These are phyloP conservation scores for Bocquillonia castaneifolia DNA, from an alignment of 441 rosid genomes.

Conservation along the genomic window DNA sequence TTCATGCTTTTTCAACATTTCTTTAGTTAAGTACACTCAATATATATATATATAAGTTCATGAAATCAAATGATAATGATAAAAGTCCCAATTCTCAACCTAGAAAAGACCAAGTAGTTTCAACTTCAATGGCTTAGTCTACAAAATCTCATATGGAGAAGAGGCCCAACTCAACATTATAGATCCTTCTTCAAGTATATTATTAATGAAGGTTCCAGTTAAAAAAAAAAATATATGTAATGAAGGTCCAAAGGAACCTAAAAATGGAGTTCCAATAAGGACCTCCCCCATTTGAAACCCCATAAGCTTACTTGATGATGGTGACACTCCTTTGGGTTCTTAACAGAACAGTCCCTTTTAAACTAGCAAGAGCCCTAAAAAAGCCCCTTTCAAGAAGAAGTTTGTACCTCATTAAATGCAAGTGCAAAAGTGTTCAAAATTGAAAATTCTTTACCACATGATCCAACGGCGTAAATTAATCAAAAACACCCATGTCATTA, in stretches of 20 bases:
- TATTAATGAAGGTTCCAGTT: no score
- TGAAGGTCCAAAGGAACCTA: background rate
- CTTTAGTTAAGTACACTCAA: no score
- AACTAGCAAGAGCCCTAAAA: background rate
- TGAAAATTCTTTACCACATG: background rate
- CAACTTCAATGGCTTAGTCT: no score
- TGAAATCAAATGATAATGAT: no score
- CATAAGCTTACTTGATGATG: background rate
- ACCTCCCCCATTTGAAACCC: background rate
- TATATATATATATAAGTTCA: no score
- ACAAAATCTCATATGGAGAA: no score
- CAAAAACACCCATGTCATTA: background rate
- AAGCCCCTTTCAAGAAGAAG: background rate
- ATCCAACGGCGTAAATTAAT: conserved; percentile 5
- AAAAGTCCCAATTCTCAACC: no score
- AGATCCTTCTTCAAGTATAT: no score
- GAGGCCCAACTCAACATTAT: no score
- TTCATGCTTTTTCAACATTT: no score
- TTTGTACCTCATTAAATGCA: conserved; percentile 12
- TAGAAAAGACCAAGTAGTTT: no score
- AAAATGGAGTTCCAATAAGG: background rate
- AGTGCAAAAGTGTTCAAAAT: background rate
- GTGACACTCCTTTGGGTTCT: background rate
- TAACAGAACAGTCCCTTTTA: background rate
- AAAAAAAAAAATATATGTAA: no score